Percentiles rank a stretch among this genome's conserved stretches.
Conservation (phyloP, 495 filamentous ascomycete species). For the Chaetomidium leptoderma region DNA sequence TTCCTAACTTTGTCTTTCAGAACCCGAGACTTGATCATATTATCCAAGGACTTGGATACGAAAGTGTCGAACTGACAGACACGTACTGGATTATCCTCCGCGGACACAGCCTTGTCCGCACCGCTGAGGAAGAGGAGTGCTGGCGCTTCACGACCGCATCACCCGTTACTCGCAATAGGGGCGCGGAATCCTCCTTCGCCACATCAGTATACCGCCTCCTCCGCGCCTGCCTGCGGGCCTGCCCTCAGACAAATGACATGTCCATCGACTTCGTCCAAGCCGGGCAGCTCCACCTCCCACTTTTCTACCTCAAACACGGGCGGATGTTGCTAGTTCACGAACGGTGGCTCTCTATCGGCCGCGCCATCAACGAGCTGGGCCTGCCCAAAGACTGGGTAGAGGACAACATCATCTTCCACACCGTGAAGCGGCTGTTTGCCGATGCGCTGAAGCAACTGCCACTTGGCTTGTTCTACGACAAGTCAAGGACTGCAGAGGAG, state of each 20-base stretch:
- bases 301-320: constrained; percentile 12
- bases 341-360: constrained; percentile 17
- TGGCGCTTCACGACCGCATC: background rate
- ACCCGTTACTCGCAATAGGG: background rate
- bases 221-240: background rate
- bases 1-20: background rate
- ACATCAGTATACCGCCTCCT: background rate
- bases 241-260: background rate
- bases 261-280: background rate
- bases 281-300: constrained; percentile 1
- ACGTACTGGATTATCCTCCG: constrained; percentile 21
- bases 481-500: background rate
- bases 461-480: background rate
- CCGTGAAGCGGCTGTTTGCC: background rate
- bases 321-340: constrained; percentile 17
- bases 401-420: background rate
- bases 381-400: background rate
- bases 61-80: constrained; percentile 14
- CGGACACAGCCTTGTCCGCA: constrained; percentile 9
- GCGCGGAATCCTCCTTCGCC: background rate
- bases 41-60: constrained; percentile 14
- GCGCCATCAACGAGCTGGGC: constrained; percentile 9
- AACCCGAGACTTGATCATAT: constrained; percentile 17
- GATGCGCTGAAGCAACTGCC: background rate
- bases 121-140: constrained; percentile 18